phyloP scores from a whole-genome alignment of 768 basidiomycete species.

The Fibroporia radiculosa region DNA sequence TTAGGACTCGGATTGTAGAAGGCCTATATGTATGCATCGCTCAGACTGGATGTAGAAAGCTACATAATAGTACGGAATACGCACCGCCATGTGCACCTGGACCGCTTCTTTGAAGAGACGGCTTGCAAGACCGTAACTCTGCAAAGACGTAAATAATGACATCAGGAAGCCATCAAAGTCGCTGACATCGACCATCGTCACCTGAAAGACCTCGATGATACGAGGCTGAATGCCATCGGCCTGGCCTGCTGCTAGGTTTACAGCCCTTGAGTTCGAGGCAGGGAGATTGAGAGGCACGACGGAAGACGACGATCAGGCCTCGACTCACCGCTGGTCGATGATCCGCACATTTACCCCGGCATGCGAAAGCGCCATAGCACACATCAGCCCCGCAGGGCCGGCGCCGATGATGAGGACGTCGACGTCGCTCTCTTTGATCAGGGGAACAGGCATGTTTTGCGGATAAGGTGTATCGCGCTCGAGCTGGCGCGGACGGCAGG shows the following conservation, averaged over 20 bases:
- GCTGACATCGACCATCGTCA: too few relatives aligned
- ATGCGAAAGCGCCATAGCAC: constrained; percentile 49
- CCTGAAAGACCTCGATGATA: constrained; percentile 46
- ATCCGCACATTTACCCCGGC: constrained; percentile 54
- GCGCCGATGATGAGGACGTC: constrained; percentile 61
- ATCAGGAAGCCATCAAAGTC: too few relatives aligned
- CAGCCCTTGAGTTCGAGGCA: constrained; percentile 22
- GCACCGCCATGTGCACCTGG: constrained; percentile 61
- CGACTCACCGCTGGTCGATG: constrained; percentile 48
- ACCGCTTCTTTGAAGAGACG: constrained; percentile 54
- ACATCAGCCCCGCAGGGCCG: constrained; percentile 61
- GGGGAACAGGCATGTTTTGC: constrained; percentile 1
- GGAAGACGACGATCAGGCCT: background rate
- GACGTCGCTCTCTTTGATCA: constrained; percentile 30
- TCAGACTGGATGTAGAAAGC: background rate
- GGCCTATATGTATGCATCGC: constrained; percentile 36
- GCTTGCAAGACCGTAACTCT: constrained; percentile 77
- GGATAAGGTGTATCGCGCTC: background rate
- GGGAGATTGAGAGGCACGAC: background rate
- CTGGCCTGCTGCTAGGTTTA: constrained; percentile 37
- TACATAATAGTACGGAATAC: background rate
- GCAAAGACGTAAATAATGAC: too few relatives aligned
- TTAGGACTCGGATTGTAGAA: constrained; percentile 65
- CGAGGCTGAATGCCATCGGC: constrained; percentile 51
- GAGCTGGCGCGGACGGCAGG: background rate